phyloP scores from a whole-genome alignment of 83 land plant genomes.

The Picea abies region DNA sequence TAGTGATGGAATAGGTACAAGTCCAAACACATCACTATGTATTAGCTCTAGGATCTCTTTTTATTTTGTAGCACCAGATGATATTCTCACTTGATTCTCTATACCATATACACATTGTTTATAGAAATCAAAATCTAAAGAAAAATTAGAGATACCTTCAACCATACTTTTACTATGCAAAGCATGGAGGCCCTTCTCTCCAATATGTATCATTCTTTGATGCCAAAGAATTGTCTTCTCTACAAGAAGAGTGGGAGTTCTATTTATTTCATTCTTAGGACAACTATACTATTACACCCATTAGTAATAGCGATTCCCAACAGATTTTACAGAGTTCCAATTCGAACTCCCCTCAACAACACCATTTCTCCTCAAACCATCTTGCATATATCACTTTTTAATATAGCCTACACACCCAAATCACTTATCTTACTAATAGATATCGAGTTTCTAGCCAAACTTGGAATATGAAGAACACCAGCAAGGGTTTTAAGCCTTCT shows the following conservation, averaged over 20 bases:
- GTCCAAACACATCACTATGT: not conserved
- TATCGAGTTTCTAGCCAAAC: not conserved
- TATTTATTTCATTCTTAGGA: not conserved
- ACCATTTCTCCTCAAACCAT: too few relatives aligned
- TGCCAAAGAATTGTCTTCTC: not conserved
- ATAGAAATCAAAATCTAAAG: not conserved
- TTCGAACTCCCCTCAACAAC: too few relatives aligned
- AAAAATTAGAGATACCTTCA: not conserved
- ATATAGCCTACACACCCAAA: not conserved
- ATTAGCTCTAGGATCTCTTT: not conserved
- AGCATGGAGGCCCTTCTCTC: not conserved
- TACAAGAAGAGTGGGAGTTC: not conserved
- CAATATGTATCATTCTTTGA: conserved; percentile 1
- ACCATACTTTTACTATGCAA: not conserved
- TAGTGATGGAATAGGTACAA: not conserved
- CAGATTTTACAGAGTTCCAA: not conserved
- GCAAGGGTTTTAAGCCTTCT: not conserved
- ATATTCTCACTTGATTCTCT: not conserved
- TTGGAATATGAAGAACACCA: not conserved
- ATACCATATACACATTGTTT: not conserved
- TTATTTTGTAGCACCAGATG: not conserved
- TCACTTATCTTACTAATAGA: not conserved
- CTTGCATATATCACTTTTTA: not conserved
- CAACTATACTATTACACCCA: not conserved
- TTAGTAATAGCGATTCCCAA: not conserved